Evolutionary conservation across 1,284 basidiomycete genomes (phyloP).

Genomic region (Singerocomus rubriflavus): DNA sequence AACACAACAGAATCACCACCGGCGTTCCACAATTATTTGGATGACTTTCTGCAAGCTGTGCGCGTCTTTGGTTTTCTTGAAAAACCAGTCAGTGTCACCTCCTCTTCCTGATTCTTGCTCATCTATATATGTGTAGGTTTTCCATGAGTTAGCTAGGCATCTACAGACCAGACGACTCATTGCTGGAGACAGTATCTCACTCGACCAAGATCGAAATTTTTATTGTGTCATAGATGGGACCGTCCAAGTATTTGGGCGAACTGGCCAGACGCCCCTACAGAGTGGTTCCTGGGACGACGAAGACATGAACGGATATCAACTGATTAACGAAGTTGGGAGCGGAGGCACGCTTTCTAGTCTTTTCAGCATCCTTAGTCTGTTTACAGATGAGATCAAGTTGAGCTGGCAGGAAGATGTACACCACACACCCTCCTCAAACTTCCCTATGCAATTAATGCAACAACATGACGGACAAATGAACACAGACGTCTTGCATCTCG

Average conservation of each 20-base stretch:
- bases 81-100: conserved; percentile 67
- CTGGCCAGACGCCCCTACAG: conserved; percentile 47
- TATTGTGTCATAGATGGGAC: conserved; percentile 95
- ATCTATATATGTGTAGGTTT: conserved; percentile 54
- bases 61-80: conserved; percentile 95
- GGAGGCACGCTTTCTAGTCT: conserved; percentile 94
- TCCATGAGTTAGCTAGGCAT: conserved; percentile 92
- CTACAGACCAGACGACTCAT: conserved; percentile 88
- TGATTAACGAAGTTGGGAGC: conserved; percentile 92
- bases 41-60: conserved; percentile 92
- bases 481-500: conserved; percentile 63
- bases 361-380: conserved; percentile 93
- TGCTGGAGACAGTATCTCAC: conserved; percentile 86
- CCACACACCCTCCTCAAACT: conserved; percentile 15
- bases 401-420: conserved; percentile 75
- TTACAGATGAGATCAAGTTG: conserved; percentile 96
- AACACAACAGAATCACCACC: conserved; percentile 68
- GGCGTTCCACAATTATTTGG: conserved; percentile 90
- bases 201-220: conserved; percentile 91
- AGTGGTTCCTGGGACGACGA: conserved; percentile 73
- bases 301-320: conserved; percentile 89
- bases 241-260: conserved; percentile 81
- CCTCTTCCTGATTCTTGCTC: background rate
- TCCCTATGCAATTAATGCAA: conserved; percentile 19
- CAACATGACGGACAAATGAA: conserved; percentile 41